Percentiles rank a stretch among this genome's conserved stretches.
These are phyloP conservation scores for Eimeria praecox DNA, from an alignment of 169 alveolate species.

Conservation along the genomic window DNA sequence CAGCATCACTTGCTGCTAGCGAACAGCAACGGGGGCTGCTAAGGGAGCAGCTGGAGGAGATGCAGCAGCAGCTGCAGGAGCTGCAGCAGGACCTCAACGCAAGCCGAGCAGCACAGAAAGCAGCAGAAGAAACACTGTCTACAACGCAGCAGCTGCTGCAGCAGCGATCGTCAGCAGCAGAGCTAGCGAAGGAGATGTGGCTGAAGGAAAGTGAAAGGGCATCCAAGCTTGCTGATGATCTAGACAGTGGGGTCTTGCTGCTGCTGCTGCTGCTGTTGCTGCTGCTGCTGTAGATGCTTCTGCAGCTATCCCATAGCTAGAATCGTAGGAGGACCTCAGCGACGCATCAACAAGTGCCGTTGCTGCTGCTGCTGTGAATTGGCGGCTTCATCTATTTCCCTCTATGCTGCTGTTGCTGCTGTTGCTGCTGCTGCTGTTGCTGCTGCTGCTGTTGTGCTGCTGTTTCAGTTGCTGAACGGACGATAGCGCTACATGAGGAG, in stretches of 20 bases:
- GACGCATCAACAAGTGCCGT: background rate
- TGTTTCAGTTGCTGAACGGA: constrained; percentile 51
- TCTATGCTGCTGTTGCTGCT: constrained; percentile 25
- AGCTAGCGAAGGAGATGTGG: constrained; percentile 81
- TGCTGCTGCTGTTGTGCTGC: constrained; percentile 49
- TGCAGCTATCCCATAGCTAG: no score
- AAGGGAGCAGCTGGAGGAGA: constrained; percentile 13
- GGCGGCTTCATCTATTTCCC: background rate
- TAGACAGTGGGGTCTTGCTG: constrained; percentile 69
- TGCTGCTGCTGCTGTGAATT: constrained; percentile 31
- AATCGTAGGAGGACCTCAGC: background rate
- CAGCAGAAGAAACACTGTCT: constrained; percentile 46
- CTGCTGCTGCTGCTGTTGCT: background rate
- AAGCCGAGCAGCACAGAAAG: constrained; percentile 40
- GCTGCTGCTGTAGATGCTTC: constrained; percentile 12
- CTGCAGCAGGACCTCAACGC: constrained; percentile 75
- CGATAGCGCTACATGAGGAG: constrained; percentile 38
- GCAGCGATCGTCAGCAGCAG: constrained; percentile 39
- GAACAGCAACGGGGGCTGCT: background rate
- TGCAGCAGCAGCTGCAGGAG: constrained; percentile 63
- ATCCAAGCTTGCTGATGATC: constrained; percentile 74
- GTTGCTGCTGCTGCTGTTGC: background rate
- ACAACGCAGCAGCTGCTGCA: constrained; percentile 50
- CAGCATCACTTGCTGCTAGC: background rate
- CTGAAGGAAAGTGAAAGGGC: constrained; percentile 78